phyloP scores from a whole-genome alignment of 371 early-diverging fungal species.

The Mucor racemosus region DNA sequence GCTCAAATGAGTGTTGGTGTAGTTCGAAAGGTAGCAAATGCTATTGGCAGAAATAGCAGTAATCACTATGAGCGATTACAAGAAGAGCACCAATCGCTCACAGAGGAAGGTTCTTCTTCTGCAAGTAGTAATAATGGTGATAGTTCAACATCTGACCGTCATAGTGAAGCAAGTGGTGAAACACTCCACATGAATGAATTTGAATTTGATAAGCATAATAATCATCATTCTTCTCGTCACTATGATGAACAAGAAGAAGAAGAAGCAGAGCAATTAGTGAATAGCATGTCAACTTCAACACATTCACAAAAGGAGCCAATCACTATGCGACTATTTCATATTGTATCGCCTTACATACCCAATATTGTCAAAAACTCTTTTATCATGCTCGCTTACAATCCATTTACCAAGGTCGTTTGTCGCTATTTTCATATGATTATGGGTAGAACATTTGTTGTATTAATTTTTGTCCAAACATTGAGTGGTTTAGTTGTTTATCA shows the following conservation, averaged over 20 bases:
- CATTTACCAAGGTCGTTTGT: constrained; percentile 47
- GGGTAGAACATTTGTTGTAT: constrained; percentile 46
- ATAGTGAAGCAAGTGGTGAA: constrained; percentile 40
- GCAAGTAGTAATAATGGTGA: constrained; percentile 11
- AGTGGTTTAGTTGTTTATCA: constrained; percentile 56
- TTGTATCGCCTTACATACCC: constrained; percentile 40
- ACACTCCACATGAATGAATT: constrained; percentile 36
- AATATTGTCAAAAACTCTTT: constrained; percentile 39
- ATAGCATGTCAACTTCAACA: constrained; percentile 3
- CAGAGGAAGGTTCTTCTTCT: neutral
- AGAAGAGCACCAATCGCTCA: constrained; percentile 31
- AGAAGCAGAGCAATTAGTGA: neutral
- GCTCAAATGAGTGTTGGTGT: constrained; percentile 51
- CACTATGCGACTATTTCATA: constrained; percentile 33
- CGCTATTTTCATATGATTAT: constrained; percentile 44
- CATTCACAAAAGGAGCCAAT: constrained; percentile 23
- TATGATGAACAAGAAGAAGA: constrained; percentile 30
- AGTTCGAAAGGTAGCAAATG: constrained; percentile 53
- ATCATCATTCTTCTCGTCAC: neutral
- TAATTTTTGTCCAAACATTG: constrained; percentile 52
- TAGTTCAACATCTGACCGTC: constrained; percentile 25
- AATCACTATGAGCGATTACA: constrained; percentile 32
- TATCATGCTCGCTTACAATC: constrained; percentile 44
- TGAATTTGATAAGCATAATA: constrained; percentile 21
- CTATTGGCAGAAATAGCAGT: constrained; percentile 32